Evolutionary conservation across 805 yeast species (phyloP).

Genomic region (Hanseniaspora valbyensis): DNA sequence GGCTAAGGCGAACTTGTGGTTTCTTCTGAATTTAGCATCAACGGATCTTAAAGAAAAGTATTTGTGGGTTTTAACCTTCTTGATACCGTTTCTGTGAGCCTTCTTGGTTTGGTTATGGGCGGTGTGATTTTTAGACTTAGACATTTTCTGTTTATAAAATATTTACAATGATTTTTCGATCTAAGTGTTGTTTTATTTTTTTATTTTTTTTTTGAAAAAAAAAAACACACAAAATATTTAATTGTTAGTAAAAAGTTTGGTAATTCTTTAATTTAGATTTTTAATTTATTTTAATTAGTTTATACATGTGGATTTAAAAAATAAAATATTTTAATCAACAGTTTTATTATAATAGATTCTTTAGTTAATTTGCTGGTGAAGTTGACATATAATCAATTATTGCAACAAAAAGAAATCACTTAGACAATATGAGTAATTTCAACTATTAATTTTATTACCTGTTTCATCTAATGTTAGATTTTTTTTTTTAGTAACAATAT

Average conservation of each 20-base stretch:
- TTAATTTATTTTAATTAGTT: background rate
- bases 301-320: too few relatives aligned
- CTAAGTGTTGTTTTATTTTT: too few relatives aligned
- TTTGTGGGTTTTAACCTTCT: slow-evolving; percentile 97
- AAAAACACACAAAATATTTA: background rate
- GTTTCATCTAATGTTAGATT: too few relatives aligned
- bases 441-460: too few relatives aligned
- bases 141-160: slow-evolving; percentile 42
- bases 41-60: slow-evolving; percentile 98
- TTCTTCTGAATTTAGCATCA: slow-evolving; percentile 98
- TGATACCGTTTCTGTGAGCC: slow-evolving; percentile 99
- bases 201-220: too few relatives aligned
- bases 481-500: too few relatives aligned
- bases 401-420: too few relatives aligned
- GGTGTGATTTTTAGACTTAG: slow-evolving; percentile 99
- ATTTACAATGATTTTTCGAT: background rate
- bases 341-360: too few relatives aligned
- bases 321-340: background rate
- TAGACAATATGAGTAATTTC: too few relatives aligned
- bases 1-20: slow-evolving; percentile 98
- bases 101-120: slow-evolving; percentile 98
- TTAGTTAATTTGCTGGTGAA: too few relatives aligned
- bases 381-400: too few relatives aligned
- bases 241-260: background rate
- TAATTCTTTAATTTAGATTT: background rate